Percentiles rank a stretch among this genome's conserved stretches.
These are phyloP conservation scores for Penicillium ochrochloron DNA, from an alignment of 495 filamentous ascomycete species.

Conservation along the genomic window DNA sequence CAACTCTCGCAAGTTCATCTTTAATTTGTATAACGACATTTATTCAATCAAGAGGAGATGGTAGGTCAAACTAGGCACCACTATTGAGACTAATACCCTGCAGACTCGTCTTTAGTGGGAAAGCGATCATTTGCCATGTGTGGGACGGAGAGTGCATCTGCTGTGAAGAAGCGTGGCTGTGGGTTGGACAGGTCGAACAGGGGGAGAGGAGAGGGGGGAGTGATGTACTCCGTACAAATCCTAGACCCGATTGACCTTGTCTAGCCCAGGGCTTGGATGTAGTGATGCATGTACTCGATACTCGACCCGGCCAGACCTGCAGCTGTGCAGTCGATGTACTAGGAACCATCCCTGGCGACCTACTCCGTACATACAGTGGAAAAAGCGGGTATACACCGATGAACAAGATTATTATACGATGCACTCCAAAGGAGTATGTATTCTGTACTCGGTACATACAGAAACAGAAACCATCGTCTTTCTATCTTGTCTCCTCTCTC, in stretches of 20 bases:
- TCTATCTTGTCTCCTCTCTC: background rate
- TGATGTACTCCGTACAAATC: background rate
- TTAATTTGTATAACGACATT: background rate
- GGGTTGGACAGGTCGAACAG: conserved; percentile 8
- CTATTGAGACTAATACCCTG: background rate
- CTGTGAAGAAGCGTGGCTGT: conserved; percentile 12
- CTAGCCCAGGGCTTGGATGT: background rate
- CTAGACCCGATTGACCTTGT: background rate
- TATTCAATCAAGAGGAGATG: background rate
- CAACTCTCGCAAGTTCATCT: background rate
- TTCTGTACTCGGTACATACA: background rate
- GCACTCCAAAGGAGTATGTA: no score
- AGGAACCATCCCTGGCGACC: background rate
- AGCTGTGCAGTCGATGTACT: conserved; percentile 1
- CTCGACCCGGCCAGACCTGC: background rate
- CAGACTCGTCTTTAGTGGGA: background rate
- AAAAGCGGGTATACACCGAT: background rate
- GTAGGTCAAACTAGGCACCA: background rate
- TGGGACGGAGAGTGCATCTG: conserved; percentile 8
- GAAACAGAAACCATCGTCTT: background rate
- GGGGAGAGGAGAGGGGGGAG: background rate
- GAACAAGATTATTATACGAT: no score
- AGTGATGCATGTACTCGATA: conserved; percentile 10
- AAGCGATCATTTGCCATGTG: conserved; percentile 11
- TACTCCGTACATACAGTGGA: background rate